Evolutionary conservation across 1,139 yeast species (phyloP), one percentile per base, ranked within the genome.

Genomic region (Taphrina deformans): DNA sequence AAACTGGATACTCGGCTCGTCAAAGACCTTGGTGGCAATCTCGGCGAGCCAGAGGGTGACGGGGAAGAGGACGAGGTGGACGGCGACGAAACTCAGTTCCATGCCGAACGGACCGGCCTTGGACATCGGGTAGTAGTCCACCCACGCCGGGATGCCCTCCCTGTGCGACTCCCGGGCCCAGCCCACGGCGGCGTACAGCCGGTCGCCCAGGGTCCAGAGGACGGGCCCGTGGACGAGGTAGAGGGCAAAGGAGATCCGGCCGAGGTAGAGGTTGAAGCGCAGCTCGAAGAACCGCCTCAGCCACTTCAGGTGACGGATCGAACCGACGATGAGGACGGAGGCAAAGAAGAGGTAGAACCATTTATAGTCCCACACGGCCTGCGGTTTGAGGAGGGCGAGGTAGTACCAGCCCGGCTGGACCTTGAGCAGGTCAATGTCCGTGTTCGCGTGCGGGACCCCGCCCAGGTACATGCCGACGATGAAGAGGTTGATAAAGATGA

Each of bases 181-280:
- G 18, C 63, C 63, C 2, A 44, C 46, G 21, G 63, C 63, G 27
- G 63, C 55, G 21, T 59, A 59, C 16, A 59, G n/a, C 4, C 63
- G 48, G 16, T 59, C 63, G 9, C 41, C 63, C 40, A 59, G 33
- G 33, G 35, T 48, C 63, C 63, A 59, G 6, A 59, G 23, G 9
- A 59, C 53, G 3, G 63, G 63, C 5, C 63, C 63, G 38, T 59
- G 63, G 27, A 59, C 40, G 23, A 59, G 63, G 38, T 59, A 59
- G 27, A 59, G 40, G 40, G 56, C 55, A 53, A 59, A 59, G 23
- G 63, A 59, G 24, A 59, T 59, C 12, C 63, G 53, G 21, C 63
- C 63, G 35, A 59, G 41, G 46, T 59, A 59, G 18, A 44, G 56
- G 16, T 51, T 52, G 35, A 48, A 21, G 5, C 31, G 63, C 7